phyloP scores from a whole-genome alignment of 2,329 filamentous ascomycete genomes.

The Botrytis hyacinthi region DNA sequence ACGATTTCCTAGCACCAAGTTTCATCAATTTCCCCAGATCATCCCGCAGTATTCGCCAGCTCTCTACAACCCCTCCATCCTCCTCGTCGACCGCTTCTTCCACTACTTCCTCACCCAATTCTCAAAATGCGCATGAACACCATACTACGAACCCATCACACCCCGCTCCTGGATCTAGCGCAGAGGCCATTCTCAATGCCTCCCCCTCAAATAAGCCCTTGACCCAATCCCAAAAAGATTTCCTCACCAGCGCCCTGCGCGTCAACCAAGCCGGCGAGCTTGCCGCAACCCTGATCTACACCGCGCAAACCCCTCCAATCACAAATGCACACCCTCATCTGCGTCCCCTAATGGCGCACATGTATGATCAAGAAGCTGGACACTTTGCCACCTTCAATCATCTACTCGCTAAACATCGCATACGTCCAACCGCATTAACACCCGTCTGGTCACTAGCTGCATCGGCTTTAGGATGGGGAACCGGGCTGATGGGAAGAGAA shows the following conservation, averaged over 20 bases:
- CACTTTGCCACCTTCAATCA: constrained; percentile 85
- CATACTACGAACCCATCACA: constrained; percentile 3
- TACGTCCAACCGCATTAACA: constrained; percentile 90
- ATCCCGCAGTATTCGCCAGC: constrained; percentile 24
- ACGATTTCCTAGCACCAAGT: constrained; percentile 43
- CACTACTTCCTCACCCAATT: neutral
- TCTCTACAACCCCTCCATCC: constrained; percentile 29
- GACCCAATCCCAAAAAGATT: constrained; percentile 68
- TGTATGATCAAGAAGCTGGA: constrained; percentile 93
- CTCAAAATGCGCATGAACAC: constrained; percentile 4
- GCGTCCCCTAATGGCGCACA: constrained; percentile 88
- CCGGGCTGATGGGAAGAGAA: constrained; percentile 83
- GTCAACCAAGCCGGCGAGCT: constrained; percentile 98
- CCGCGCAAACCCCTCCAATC: constrained; percentile 80
- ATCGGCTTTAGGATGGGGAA: constrained; percentile 81
- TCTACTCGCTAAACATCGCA: constrained; percentile 78
- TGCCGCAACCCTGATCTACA: constrained; percentile 94
- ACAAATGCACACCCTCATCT: constrained; percentile 80
- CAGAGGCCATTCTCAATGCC: constrained; percentile 7
- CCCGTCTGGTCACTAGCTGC: constrained; percentile 84
- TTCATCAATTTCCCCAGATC: constrained; percentile 31
- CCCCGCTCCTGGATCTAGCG: neutral
- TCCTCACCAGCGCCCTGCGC: constrained; percentile 76
- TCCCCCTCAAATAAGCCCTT: constrained; percentile 46
- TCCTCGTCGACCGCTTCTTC: neutral